These are phyloP conservation scores for Candida boidinii DNA, from an alignment of 805 yeast species.

Conservation along the genomic window DNA sequence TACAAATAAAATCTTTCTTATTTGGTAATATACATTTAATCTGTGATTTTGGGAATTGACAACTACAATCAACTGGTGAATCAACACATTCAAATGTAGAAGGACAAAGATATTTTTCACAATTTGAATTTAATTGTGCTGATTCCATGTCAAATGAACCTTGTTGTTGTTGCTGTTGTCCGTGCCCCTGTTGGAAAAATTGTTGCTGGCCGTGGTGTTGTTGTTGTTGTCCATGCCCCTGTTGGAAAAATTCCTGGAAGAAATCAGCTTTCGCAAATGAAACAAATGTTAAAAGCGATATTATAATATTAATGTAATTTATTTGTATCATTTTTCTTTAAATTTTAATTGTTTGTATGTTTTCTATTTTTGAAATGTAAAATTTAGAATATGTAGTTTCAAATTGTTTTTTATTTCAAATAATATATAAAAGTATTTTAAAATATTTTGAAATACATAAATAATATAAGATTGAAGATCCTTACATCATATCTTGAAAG, in stretches of 20 bases:
- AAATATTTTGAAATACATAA: too few relatives aligned
- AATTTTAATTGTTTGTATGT: too few relatives aligned
- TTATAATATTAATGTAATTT: too few relatives aligned
- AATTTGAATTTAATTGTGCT: conserved; percentile 33
- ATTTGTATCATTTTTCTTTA: too few relatives aligned
- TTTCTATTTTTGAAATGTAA: too few relatives aligned
- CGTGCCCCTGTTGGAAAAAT: not conserved
- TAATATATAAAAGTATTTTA: too few relatives aligned
- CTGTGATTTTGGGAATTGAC: conserved; percentile 83
- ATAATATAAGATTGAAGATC: too few relatives aligned
- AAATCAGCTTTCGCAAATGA: not conserved
- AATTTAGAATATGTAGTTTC: too few relatives aligned
- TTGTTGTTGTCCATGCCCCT: too few relatives aligned
- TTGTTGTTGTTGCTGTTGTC: conserved; percentile 20
- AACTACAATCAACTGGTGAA: conserved; percentile 69
- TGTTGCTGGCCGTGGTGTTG: conserved; percentile 23
- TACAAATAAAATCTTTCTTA: conserved; percentile 59
- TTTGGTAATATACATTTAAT: conserved; percentile 72
- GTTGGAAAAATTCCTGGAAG: conserved; percentile 1
- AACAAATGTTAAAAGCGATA: too few relatives aligned
- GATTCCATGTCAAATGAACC: conserved; percentile 30
- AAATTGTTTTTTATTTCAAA: too few relatives aligned
- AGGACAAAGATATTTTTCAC: conserved; percentile 69
- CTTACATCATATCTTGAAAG: too few relatives aligned
- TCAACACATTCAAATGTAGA: conserved; percentile 77